Evolutionary conservation across 2,329 filamentous ascomycete genomes (phyloP), one percentile per base, ranked within the genome.

Genomic region (Arthrobotrys entomopaga): DNA sequence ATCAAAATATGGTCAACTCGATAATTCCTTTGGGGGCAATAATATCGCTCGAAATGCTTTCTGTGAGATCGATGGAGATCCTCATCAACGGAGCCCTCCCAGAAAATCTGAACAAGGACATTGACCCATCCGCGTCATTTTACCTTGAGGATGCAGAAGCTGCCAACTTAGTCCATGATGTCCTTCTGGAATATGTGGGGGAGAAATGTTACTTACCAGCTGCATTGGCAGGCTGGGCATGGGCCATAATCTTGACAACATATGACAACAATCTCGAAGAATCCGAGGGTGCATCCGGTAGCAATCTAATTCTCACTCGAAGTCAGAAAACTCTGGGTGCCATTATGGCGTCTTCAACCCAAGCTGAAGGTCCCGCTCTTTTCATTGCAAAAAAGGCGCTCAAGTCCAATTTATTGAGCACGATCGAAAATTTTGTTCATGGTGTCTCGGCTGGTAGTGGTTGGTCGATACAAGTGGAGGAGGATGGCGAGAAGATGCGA

Each of bases 401-500:
- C 16, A 75, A 77, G 42, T 63, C 75, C 13, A 75, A 77, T 24
- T 42, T 77, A 13, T 61, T 77, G 38, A 72, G 76, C 49, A 77
- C 77, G 43, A 74, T 77, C 13, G 74, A 75, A 57, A 75, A 77
- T 7, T 70, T 76, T 8, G 75, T 65, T 7, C 60, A 75, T 11
- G 75, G 76, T 15, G 49, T 69, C 11, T 66, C 76, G 24, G 40
- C 64, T 20, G 75, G 73, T 6, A 58, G 72, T 8, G 72, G 76
- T 16, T 77, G 75, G 72, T 77, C 75, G 48, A 79, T 80, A 58
- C 74, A 77, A 40, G 77, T 72, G 2, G 77, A 79, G 49, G 79
- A 80, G 43, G 81, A 81, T 19, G 76, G 78, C 15, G 77, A 77
- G 29, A 79, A 79, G 49, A 81, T 82, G 80, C 80, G 81, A 24